Percentiles rank a stretch among this genome's conserved stretches.
Conservation (phyloP, 768 basidiomycete genomes). For the Podaxis rugospora region DNA sequence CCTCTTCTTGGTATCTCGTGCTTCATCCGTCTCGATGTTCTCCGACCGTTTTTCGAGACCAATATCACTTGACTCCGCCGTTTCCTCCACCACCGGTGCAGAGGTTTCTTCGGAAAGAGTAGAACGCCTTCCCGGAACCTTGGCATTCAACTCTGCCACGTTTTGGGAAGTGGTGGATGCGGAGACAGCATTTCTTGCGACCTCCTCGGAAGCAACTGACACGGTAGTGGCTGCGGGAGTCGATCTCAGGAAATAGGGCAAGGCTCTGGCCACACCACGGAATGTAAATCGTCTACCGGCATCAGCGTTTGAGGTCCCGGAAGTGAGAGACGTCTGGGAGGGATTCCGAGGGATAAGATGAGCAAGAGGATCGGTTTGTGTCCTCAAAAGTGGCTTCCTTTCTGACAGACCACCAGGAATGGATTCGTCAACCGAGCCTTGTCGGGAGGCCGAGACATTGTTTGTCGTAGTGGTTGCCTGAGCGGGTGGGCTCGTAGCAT, state of each 20-base stretch:
- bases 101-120: not conserved
- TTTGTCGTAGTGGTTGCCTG: constrained; percentile 1
- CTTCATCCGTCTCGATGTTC: not conserved
- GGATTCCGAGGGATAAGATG: not conserved
- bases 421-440: not conserved
- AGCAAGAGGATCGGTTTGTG: not conserved
- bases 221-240: not conserved
- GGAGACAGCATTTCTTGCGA: not conserved
- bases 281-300: not conserved
- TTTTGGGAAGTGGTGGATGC: not conserved
- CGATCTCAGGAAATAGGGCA: constrained; percentile 2
- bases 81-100: not conserved
- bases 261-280: constrained; percentile 1
- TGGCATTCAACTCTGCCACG: not conserved
- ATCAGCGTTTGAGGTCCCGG: not conserved
- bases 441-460: not conserved
- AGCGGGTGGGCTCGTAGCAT: not conserved
- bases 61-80: not conserved
- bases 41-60: not conserved
- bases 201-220: not conserved
- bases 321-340: not conserved
- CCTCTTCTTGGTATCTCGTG: not conserved
- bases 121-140: not conserved
- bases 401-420: not conserved
- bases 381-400: not conserved